Percentiles rank a stretch among this genome's conserved stretches.
Evolutionary conservation across 1,284 basidiomycete genomes (phyloP).

Genomic region (Apiotrichum veenhuisii): DNA sequence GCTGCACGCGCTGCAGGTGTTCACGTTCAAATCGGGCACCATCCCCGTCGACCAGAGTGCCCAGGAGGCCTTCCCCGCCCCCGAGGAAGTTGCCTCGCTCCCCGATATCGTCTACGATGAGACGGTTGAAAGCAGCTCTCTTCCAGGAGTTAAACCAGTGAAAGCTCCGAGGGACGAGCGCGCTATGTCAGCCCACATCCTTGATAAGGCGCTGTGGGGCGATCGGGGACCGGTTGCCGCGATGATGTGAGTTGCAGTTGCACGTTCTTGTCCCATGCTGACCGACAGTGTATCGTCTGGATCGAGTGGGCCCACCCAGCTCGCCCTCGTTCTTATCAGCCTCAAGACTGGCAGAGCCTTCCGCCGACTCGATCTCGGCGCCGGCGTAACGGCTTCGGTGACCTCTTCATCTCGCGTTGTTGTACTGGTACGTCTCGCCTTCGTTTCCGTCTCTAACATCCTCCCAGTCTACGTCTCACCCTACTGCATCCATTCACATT

Average conservation of each 20-base stretch:
- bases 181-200: slow-evolving; percentile 13
- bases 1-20: slow-evolving; percentile 34
- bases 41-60: slow-evolving; percentile 37
- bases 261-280: neutral
- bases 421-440: slow-evolving; percentile 27
- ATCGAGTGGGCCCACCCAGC: slow-evolving; percentile 6
- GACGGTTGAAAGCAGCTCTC: slow-evolving; percentile 1
- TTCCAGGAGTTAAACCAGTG: neutral
- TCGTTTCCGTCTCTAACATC: neutral
- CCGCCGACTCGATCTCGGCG: slow-evolving; percentile 30
- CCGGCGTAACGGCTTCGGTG: slow-evolving; percentile 22
- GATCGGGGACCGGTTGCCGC: slow-evolving; percentile 19
- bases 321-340: slow-evolving; percentile 28
- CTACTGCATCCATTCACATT: slow-evolving; percentile 29
- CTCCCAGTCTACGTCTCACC: slow-evolving; percentile 27
- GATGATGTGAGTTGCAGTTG: slow-evolving; percentile 21
- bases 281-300: neutral
- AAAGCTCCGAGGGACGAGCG: slow-evolving; percentile 4
- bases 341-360: slow-evolving; percentile 27
- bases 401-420: slow-evolving; percentile 22
- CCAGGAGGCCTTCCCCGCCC: slow-evolving; percentile 29
- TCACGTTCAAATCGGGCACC: slow-evolving; percentile 15
- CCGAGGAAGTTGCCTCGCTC: slow-evolving; percentile 35
- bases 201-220: slow-evolving; percentile 10
- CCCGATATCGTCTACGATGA: slow-evolving; percentile 25